Base-by-base conservation (phyloP, 2,329 filamentous ascomycete genomes). In the Rhytidhysteron rufulum region DNA sequence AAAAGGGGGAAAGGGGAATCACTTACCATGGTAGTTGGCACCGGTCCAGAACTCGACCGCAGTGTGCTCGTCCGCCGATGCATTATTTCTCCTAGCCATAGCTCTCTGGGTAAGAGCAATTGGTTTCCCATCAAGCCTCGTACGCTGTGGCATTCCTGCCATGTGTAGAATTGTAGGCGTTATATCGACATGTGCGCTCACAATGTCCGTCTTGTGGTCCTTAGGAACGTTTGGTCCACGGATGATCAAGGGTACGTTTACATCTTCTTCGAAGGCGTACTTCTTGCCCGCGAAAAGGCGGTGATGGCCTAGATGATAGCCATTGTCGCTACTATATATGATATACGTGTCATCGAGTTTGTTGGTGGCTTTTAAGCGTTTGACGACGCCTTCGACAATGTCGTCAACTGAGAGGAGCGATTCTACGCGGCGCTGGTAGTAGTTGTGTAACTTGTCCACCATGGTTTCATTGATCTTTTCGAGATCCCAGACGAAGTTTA, bases 381-480 rank as follows among this genome's bases (percentile, higher is more conserved):
- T 43, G 6, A 78, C 49, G 2, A 78, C 47, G 0, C 53, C 49
- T n/a, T 73, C 70, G 5, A 80, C 67, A 31, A 79, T 62, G 45
- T 79, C 77, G 45, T 79, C 76, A 0, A 79, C 75, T 1, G 71
- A 64, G 45, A 79, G 75, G 4, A 79, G 54, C 3, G 75, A 57
- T 16, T 69, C 69, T 3, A 79, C 57, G 3, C 77, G 68, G 19
- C 60, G 54, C 4, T 75, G 69, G 45, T 78, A 75, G 48, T 71
- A 78, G 30, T 73, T n/a, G n/a, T n/a, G n/a, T n/a, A n/a, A n/a
- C n/a, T n/a, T n/a, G n/a, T n/a, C n/a, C n/a, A n/a, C n/a, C n/a
- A 79, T 49, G 4, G 70, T 66, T 0, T 65, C 62, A 34, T 68
- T 53, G 43, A 73, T 75, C 48, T 73, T 55, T 0, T 67, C 64